Evolutionary conservation across 352 stramenopile species (phyloP).

Genomic region (Phytophthora europaea): DNA sequence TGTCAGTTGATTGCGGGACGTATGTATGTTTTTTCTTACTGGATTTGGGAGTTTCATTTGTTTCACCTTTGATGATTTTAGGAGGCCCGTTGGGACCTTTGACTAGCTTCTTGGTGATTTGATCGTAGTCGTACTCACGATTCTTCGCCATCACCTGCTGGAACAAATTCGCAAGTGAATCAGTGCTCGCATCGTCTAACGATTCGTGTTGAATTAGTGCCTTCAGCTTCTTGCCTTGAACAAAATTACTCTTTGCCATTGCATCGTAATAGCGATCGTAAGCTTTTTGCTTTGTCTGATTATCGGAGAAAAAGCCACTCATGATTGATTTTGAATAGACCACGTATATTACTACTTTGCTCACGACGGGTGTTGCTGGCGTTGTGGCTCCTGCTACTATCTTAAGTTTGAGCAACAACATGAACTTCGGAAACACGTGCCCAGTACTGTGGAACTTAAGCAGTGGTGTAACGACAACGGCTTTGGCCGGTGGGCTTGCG

Average conservation of each 20-base stretch:
- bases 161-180: conserved; percentile 2
- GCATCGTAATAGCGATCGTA: conserved; percentile 1
- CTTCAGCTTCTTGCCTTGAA: not conserved
- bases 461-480: not conserved
- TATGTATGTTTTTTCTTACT: not conserved
- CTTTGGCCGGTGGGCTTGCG: no score
- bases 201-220: not conserved
- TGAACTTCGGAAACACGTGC: not conserved
- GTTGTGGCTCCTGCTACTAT: conserved; percentile 9
- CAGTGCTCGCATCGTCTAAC: not conserved
- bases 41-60: not conserved
- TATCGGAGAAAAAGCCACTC: conserved; percentile 1
- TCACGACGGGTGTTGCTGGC: conserved; percentile 1
- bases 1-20: not conserved
- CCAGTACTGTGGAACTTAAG: conserved; percentile 9
- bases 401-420: no score
- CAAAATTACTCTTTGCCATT: not conserved
- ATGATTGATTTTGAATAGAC: not conserved
- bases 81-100: not conserved
- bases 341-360: conserved; percentile 1
- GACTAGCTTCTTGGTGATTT: not conserved
- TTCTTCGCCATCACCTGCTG: not conserved
- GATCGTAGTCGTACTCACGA: not conserved
- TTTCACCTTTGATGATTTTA: not conserved
- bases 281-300: not conserved